Base-by-base conservation (phyloP, 768 basidiomycete species). In the Kwoniella mangroviensis region DNA sequence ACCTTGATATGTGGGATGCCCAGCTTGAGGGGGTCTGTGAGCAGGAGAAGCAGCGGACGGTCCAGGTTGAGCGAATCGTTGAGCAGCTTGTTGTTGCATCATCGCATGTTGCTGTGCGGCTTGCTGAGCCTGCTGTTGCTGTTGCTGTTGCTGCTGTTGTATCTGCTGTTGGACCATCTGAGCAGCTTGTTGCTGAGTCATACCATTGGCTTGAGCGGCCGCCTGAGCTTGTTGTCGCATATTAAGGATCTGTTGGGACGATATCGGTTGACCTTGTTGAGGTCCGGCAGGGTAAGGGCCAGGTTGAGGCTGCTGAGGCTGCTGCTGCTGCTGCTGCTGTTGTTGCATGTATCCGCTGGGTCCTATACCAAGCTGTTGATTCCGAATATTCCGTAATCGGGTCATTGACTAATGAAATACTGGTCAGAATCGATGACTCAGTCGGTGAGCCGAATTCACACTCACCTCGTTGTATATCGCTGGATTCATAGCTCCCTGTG, bases 381-480 rank as follows among this genome's bases (percentile, higher is more conserved):
- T 74, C 63, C 73, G 72, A 41, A 75, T 63, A 13, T 51, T 59
- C 65, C 74, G 70, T 11, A 78, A 54, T 22, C 80, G 76, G 13
- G 73, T 74, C 73, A 81, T 80, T 3, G 78, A 77, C 79, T 82
- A 62, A 26, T 34, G n/a, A 7, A 26, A 65, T 49, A 59, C 17
- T 13, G 12, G 17, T 42, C 26, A 67, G 24, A 59, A 28, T 5
- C 15, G 12, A 68, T 19, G 19, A 9, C 65, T 13, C 7, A 3
- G 42, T 41, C 2, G 34, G 34, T 34, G 34, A 6, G 34, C 34
- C 34, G 17, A 4, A 22, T n/a, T 21, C n/a, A 21, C 3, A 69
- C 82, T 69, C 34, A 82, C 82, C 51, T 83, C 81, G 24, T 76
- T 71, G 64, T 81, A 83, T 17, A 73, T 67, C 12, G 60, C 70